Evolutionary conservation across 192 early-diverging fungal species (phyloP), one percentile per base, ranked within the genome.

Genomic region (Entrophospora sp.): DNA sequence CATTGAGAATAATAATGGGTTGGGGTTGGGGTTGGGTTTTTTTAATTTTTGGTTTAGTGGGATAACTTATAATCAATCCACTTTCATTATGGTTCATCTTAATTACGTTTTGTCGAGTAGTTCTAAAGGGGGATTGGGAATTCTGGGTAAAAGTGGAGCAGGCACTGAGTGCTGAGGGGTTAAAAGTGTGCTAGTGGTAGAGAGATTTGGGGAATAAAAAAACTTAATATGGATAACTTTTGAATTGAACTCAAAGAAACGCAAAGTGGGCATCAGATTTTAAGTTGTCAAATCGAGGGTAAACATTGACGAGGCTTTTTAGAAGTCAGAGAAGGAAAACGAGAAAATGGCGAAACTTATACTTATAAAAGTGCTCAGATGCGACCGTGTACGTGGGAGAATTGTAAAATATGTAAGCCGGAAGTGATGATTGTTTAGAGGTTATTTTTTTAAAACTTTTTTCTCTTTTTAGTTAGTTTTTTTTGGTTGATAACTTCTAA

Each of bases 1-100:
- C 48, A 20, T 49, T 49, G 14, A 49, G 18, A 20, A 49, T 49
- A 49, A 49, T 49, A 49, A 24, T 49, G 14, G 48, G 48, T 49
- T 49, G 48, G 48, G 48, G 48, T 49, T 49, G 38, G 14, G 38
- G n/a, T n/a, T n/a, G n/a, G n/a, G 6, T 49, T 49, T 49, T 49
- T 24, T 49, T 49, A 49, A 20, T 49, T 49, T 49, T 49, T 5
- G 14, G n/a, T 49, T 49, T 49, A 24, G 48, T 14, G 24, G 48
- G 48, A 49, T 49, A 49, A 49, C 18, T 24, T 5, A 49, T 22
- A 14, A 49, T 49, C 24, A 49, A 24, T 49, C 38, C 38, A 40
- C 38, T 40, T 40, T 40, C 38, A 40, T 40, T 40, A 40, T 40
- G 38, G 38, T 40, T 40, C 38, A 40, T 40, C 38, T 40, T 40